Conservation (phyloP, 495 filamentous ascomycete species). For the Hypoxylon lienhwacheense region DNA sequence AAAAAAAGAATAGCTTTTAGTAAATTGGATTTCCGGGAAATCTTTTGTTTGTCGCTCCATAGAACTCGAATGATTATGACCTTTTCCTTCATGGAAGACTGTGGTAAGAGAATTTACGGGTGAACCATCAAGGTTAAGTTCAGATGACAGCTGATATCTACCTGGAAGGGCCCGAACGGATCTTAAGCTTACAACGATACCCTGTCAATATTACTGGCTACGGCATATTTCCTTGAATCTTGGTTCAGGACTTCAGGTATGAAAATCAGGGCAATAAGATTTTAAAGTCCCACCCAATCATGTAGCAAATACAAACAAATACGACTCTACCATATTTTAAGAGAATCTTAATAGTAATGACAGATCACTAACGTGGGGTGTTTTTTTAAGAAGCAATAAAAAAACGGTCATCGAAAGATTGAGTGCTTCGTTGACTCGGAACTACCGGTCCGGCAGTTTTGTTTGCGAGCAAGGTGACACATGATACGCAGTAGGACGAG, state of each 20-base stretch:
- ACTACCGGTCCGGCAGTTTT: not conserved
- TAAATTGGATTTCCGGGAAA: not conserved
- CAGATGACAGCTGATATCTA: not conserved
- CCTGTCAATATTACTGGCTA: not conserved
- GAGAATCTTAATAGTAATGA: not conserved
- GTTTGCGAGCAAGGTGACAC: slow-evolving; percentile 3
- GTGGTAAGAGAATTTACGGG: not conserved
- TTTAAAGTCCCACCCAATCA: too few species aligned
- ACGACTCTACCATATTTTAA: not conserved
- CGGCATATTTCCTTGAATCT: not conserved
- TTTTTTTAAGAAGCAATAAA: not conserved
- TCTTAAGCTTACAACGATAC: not conserved
- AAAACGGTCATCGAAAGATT: not conserved
- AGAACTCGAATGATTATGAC: too few species aligned
- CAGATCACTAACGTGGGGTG: not conserved
- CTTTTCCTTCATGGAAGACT: too few species aligned
- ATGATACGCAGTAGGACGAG: not conserved
- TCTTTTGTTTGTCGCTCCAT: too few species aligned
- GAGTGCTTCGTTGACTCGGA: not conserved
- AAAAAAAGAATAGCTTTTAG: not conserved
- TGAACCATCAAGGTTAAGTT: not conserved
- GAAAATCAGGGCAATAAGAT: too few species aligned
- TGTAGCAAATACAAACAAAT: not conserved
- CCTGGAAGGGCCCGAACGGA: not conserved
- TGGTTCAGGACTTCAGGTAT: too few species aligned